Base-by-base conservation (phyloP, 2,329 filamentous ascomycete genomes). In the Pseudofabraea citricarpa region DNA sequence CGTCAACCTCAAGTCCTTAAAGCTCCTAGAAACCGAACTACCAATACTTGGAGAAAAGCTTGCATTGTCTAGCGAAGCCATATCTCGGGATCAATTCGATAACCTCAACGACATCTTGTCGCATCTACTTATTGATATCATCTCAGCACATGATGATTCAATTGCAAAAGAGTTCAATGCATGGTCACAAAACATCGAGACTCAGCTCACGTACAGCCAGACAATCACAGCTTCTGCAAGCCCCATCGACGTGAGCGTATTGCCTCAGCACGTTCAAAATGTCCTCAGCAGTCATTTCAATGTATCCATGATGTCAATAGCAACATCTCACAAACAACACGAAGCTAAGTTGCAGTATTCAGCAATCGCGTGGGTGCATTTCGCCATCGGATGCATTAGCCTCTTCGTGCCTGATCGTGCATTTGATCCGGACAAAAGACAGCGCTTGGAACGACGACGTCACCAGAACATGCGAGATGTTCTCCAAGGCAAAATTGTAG, bases 361-460 rank as follows among this genome's bases (percentile, higher is more conserved):
- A 16, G 74, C 79, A 16, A 65, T 84, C 18, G 83, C 86, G 5
- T 93, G 90, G 80, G 73, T 90, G 21, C 74, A 85, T 40, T 81
- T 95, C 47, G 84, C 87, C 2, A 65, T 90, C 16, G 83, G 83
- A 13, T 79, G 84, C 29, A 71, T 97, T 37, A 77, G 78, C 49
- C 72, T 96, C 2, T 96, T 91, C 58, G 81, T 97, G 2, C 90
- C 94, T 0, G 85, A 95, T 62, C 83, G 84, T 52, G 77, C 86
- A 3, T 93, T 91, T 56, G 93, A 98, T 62, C 93, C 93, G 1
- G 77, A 83, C 46, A 70, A 83, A 45, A 71, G 76, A 40, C 77
- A 79, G 5, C 70, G 77, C 40, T 75, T 95, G 15, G 83, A 89
- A 54, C 76, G 79, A 16, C 64, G 74, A 42, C 67, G 78, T 18